A percentile compares a stretch with the other conserved stretches of the same genome.
Conservation (phyloP, 2,329 filamentous ascomycete species). For the Coniochaeta sp. region DNA sequence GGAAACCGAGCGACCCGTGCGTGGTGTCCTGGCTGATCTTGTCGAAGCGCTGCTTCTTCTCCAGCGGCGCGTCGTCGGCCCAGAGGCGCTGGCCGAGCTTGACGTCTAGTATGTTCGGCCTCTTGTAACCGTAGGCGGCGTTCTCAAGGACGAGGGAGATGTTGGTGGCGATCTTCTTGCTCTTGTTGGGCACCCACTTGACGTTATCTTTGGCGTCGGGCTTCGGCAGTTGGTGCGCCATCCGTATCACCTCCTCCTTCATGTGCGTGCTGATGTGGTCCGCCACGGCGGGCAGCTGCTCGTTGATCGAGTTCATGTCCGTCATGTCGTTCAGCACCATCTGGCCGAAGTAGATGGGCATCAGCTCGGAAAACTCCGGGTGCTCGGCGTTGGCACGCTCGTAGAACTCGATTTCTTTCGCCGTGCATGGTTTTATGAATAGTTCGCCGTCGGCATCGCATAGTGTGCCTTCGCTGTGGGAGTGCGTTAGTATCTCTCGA, state of each 20-base stretch:
- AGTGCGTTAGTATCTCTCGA: not conserved
- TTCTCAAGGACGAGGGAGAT: slow-evolving; percentile 82
- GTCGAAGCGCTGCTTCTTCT: slow-evolving; percentile 55
- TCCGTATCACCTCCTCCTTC: slow-evolving; percentile 26
- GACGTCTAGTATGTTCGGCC: slow-evolving; percentile 85
- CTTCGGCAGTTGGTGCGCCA: slow-evolving; percentile 7
- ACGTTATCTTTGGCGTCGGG: slow-evolving; percentile 15
- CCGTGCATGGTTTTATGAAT: slow-evolving; percentile 90
- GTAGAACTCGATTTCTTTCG: slow-evolving; percentile 85
- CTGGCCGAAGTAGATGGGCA: slow-evolving; percentile 80
- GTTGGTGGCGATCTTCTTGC: slow-evolving; percentile 64
- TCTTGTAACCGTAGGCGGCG: slow-evolving; percentile 69
- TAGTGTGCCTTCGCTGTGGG: slow-evolving; percentile 75
- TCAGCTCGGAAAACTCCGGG: slow-evolving; percentile 67
- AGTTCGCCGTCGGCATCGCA: slow-evolving; percentile 76
- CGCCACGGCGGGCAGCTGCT: slow-evolving; percentile 37
- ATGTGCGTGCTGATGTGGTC: slow-evolving; percentile 34
- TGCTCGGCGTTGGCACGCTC: slow-evolving; percentile 60
- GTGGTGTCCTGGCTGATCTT: slow-evolving; percentile 53
- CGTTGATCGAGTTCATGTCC: slow-evolving; percentile 38
- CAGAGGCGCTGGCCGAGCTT: slow-evolving; percentile 85
- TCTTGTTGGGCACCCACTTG: slow-evolving; percentile 42
- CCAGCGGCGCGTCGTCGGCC: slow-evolving; percentile 61
- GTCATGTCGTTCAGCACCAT: slow-evolving; percentile 58
- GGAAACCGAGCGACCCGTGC: slow-evolving; percentile 53